A percentile compares a stretch with the other conserved stretches of the same genome.
Evolutionary conservation across 805 yeast species (phyloP).

Genomic region (Nakazawaea pomicola): DNA sequence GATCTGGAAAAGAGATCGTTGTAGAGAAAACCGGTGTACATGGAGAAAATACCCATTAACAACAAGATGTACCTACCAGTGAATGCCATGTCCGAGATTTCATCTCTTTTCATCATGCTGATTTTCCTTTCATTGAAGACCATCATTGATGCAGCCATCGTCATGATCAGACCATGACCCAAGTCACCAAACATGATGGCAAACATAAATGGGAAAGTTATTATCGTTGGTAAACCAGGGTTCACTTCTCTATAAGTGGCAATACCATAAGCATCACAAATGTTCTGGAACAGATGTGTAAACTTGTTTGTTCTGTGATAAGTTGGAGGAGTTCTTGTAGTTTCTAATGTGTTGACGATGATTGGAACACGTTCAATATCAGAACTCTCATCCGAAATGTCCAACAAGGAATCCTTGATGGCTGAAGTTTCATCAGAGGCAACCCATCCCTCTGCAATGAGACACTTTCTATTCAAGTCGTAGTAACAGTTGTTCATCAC

Average conservation of each 20-base stretch:
- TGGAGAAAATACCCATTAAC: slow-evolving; percentile 67
- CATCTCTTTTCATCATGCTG: slow-evolving; percentile 57
- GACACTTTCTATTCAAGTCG: slow-evolving; percentile 60
- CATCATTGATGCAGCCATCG: slow-evolving; percentile 48
- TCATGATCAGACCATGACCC: slow-evolving; percentile 68
- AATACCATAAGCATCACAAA: slow-evolving; percentile 73
- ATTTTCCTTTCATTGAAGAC: slow-evolving; percentile 51
- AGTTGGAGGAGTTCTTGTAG: slow-evolving; percentile 68
- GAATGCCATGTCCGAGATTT: slow-evolving; percentile 74
- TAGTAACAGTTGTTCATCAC: slow-evolving; percentile 63
- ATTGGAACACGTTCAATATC: slow-evolving; percentile 27
- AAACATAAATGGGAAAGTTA: slow-evolving; percentile 78
- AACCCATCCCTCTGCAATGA: slow-evolving; percentile 74
- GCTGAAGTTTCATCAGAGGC: slow-evolving; percentile 48
- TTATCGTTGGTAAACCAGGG: slow-evolving; percentile 69
- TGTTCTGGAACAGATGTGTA: slow-evolving; percentile 63
- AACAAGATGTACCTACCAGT: slow-evolving; percentile 65
- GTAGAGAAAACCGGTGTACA: slow-evolving; percentile 70
- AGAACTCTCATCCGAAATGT: slow-evolving; percentile 44
- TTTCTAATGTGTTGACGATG: slow-evolving; percentile 54
- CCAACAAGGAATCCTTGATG: slow-evolving; percentile 48
- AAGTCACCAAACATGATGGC: slow-evolving; percentile 83
- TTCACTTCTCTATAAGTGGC: slow-evolving; percentile 73
- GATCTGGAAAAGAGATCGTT: slow-evolving; percentile 70
- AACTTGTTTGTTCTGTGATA: slow-evolving; percentile 66